Evolutionary conservation across 78 protist genomes (phyloP).

Genomic region (Dictyostelium citrinum): DNA sequence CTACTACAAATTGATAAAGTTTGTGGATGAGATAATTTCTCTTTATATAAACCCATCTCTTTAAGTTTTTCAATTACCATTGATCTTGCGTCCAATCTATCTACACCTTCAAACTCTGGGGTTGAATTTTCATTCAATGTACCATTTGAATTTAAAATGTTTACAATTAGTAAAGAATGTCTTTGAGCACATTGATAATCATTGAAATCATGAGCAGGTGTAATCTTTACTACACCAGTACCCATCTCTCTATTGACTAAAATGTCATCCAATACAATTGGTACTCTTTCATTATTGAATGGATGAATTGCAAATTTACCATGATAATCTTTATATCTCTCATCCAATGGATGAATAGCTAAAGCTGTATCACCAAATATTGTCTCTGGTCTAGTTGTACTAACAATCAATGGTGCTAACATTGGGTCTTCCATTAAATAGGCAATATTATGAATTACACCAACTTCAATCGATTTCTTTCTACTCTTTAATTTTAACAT

Average conservation of each 20-base stretch:
- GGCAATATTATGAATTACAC: conserved; percentile 70
- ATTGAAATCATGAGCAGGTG: conserved; percentile 98
- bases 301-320: conserved; percentile 91
- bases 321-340: conserved; percentile 59
- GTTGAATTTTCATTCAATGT: conserved; percentile 69
- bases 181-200: conserved; percentile 96
- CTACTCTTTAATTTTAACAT: conserved; percentile 9
- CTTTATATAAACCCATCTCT: conserved; percentile 67
- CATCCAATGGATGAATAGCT: conserved; percentile 93
- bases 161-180: conserved; percentile 90
- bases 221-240: conserved; percentile 90
- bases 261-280: conserved; percentile 92
- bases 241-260: conserved; percentile 95
- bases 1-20: conserved; percentile 83
- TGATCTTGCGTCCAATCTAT: conserved; percentile 88
- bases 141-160: conserved; percentile 91
- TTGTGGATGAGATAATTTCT: conserved; percentile 76
- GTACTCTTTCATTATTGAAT: conserved; percentile 79
- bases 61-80: conserved; percentile 77
- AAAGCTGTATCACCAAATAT: conserved; percentile 96
- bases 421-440: background rate
- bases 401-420: conserved; percentile 69
- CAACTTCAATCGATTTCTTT: conserved; percentile 51
- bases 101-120: conserved; percentile 12
- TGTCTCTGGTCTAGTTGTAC: conserved; percentile 97